Evolutionary conservation across 2,329 filamentous ascomycete species (phyloP).

Genomic region (Ophiostoma perfectum): DNA sequence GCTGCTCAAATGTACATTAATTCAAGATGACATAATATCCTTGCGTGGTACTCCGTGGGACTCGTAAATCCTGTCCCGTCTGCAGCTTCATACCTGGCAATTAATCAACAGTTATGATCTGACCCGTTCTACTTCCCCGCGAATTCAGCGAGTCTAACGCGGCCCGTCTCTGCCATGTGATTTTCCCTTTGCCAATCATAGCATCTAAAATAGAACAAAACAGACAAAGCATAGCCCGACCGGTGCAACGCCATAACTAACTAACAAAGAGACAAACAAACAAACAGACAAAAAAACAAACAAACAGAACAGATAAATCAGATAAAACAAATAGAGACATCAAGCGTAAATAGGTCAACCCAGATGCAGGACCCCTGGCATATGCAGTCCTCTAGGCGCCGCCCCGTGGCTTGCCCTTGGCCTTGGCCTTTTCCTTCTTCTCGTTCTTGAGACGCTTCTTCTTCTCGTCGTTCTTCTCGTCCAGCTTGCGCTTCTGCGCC

Average conservation of each 20-base stretch:
- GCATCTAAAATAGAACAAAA: neutral
- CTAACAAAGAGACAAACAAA: neutral
- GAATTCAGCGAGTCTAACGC: neutral
- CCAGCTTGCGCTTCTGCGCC: constrained; percentile 82
- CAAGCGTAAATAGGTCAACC: neutral
- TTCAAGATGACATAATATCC: too few species aligned
- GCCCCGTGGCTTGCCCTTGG: constrained; percentile 78
- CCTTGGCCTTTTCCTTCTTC: constrained; percentile 89
- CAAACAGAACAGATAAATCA: too few species aligned
- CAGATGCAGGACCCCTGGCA: constrained; percentile 28
- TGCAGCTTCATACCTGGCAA: too few species aligned
- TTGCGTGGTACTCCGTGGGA: neutral
- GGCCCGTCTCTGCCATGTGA: neutral
- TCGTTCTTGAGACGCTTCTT: constrained; percentile 95
- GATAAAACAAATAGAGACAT: neutral
- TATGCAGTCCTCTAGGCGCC: constrained; percentile 31
- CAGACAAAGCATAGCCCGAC: neutral
- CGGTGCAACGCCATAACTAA: neutral
- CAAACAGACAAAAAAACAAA: neutral
- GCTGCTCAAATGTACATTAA: neutral
- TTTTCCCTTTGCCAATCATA: neutral
- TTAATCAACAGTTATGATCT: too few species aligned
- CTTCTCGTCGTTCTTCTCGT: constrained; percentile 84
- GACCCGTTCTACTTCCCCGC: constrained; percentile 1
- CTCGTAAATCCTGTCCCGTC: neutral